phyloP scores from a whole-genome alignment of 495 filamentous ascomycete genomes.

The Alectoria sarmentosa region DNA sequence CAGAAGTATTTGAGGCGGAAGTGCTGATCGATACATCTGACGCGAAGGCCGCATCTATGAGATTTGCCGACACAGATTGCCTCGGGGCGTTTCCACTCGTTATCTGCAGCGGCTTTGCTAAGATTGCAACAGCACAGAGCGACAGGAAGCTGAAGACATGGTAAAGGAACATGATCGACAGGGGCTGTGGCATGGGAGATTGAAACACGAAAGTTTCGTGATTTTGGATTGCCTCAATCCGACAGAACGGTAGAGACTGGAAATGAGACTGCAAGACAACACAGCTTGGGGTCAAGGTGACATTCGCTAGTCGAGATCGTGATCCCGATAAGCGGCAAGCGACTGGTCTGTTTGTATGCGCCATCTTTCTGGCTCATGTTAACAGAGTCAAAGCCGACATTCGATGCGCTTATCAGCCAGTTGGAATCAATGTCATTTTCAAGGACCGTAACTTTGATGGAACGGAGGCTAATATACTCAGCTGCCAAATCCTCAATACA shows the following conservation, averaged over 20 bases:
- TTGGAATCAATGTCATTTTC: not conserved
- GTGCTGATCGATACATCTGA: not conserved
- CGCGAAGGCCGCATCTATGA: not conserved
- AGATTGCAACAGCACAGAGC: not conserved
- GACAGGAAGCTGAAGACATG: not conserved
- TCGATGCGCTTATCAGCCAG: not conserved
- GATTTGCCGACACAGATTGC: not conserved
- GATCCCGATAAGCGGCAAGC: not conserved
- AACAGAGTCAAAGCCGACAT: not conserved
- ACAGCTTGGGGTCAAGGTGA: not conserved
- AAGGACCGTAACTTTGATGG: not conserved
- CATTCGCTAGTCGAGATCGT: not conserved
- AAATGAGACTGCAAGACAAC: not conserved
- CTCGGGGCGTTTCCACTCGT: not conserved
- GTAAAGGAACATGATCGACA: not conserved
- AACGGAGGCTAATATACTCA: not conserved
- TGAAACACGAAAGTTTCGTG: not conserved
- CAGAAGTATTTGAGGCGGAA: not conserved
- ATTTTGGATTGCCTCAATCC: not conserved
- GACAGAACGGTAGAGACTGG: not conserved
- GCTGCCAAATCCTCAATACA: not conserved
- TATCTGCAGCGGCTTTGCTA: not conserved
- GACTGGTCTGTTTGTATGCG: not conserved
- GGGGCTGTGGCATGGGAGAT: not conserved
- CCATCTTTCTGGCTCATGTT: not conserved